phyloP scores from a whole-genome alignment of 2,329 filamentous ascomycete species.

The Lecanosticta acicola region DNA sequence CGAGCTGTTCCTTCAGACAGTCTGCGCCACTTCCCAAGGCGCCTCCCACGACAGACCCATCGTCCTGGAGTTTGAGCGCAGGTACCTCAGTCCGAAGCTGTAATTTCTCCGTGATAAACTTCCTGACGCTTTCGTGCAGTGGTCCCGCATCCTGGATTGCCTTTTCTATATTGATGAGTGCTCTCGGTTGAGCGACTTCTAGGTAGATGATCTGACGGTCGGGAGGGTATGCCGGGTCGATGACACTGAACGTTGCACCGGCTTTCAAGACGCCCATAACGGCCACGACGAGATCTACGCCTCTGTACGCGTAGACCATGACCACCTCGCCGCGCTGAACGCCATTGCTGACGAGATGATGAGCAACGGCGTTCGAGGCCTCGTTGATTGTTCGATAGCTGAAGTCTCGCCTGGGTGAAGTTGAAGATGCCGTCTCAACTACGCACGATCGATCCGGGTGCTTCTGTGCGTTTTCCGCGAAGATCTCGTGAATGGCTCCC shows the following conservation, averaged over 20 bases:
- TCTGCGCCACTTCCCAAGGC: constrained; percentile 57
- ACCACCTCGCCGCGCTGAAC: constrained; percentile 77
- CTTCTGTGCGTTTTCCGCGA: constrained; percentile 58
- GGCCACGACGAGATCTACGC: constrained; percentile 69
- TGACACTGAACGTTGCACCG: constrained; percentile 56
- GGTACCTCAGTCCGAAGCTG: constrained; percentile 69
- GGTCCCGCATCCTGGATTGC: constrained; percentile 64
- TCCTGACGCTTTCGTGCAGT: constrained; percentile 54
- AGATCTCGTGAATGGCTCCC: constrained; percentile 66
- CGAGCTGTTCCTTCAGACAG: constrained; percentile 53
- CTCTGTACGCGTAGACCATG: constrained; percentile 83
- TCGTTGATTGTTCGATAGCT: constrained; percentile 84
- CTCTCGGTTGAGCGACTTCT: constrained; percentile 68
- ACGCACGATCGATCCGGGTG: constrained; percentile 66
- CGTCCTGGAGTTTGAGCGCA: constrained; percentile 62
- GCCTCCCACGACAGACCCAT: constrained; percentile 68
- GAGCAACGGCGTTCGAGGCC: constrained; percentile 71
- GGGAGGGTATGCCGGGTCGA: constrained; percentile 79
- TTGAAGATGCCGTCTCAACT: constrained; percentile 56
- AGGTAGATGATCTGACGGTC: constrained; percentile 77
- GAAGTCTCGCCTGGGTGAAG: constrained; percentile 48
- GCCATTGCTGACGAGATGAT: constrained; percentile 70
- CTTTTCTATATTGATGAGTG: constrained; percentile 66
- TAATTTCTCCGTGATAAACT: constrained; percentile 68
- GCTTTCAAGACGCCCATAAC: constrained; percentile 68